Base-by-base conservation (phyloP, 2,329 filamentous ascomycete species). In the Fusarium lateritium region DNA sequence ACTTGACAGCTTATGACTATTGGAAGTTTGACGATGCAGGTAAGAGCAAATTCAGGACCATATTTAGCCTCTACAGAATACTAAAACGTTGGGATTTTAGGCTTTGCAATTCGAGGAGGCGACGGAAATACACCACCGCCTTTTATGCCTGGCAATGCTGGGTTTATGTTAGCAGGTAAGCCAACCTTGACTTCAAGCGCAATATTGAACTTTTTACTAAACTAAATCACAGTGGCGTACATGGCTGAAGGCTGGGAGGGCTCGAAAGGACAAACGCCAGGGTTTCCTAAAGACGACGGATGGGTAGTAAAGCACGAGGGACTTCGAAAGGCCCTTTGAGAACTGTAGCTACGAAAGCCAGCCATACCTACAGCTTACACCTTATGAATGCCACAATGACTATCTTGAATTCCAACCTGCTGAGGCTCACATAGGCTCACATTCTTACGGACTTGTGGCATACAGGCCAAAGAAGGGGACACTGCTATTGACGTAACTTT, bases 21-120 rank as follows among this genome's bases (percentile, higher is more conserved):
- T 82, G 79, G 79, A 72, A 71, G 2, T 82, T 82, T 62, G 79
- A 82, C 21, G 80, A 82, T 49, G 80, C 81, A 6, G 78, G 79
- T 74, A 19, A 65, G 65, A 44, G 52, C 40, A 11, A 4, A 2
- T 0, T 13, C 17, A 14, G 17, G 6, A 9, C 11, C 2, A n/a
- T 2, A n/a, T 2, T 3, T 10, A 4, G 22, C 7, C 6, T 6
- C 17, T 21, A n/a, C 3, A 4, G 7, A n/a, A 45, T 63, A 17
- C 55, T 55, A 63, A 51, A 4, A 6, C 14, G 9, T 9, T n/a
- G 14, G 4, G 5, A 31, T 33, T 28, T 8, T 49, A 73, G 68
- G 70, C 5, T 78, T 76, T 19, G 76, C 76, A 3, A 57, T 76
- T 7, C 70, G 76, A 19, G 76, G 75, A 5, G 75, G 73, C 7